Evolutionary conservation across 805 yeast species (phyloP).

Genomic region (Spathaspora boniae): DNA sequence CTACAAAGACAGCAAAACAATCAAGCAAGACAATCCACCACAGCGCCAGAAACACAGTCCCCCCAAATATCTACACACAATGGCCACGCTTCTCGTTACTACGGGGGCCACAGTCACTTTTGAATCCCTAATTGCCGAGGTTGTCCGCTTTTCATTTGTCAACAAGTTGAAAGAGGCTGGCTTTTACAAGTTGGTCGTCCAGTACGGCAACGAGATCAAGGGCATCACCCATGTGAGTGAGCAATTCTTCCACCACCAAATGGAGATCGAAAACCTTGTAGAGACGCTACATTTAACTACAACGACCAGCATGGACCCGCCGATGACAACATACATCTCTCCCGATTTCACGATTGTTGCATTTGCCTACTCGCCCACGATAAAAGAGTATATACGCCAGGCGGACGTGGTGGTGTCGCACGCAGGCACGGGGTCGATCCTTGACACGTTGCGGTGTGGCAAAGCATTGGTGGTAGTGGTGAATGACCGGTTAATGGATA

Average conservation of each 20-base stretch:
- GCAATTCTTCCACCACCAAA: conserved; percentile 16
- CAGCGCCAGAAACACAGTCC: no score
- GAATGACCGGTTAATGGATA: conserved; percentile 74
- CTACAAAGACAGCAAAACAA: no score
- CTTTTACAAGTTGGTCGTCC: conserved; percentile 26
- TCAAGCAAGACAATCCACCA: no score
- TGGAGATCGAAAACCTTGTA: conserved; percentile 12
- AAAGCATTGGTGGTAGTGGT: conserved; percentile 67
- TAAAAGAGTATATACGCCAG: conserved; percentile 33
- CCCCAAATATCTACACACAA: no score
- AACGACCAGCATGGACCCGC: background rate
- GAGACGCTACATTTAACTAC: conserved; percentile 1
- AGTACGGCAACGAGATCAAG: conserved; percentile 32
- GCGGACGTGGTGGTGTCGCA: conserved; percentile 75
- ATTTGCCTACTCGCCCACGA: conserved; percentile 27
- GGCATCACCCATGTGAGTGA: conserved; percentile 20
- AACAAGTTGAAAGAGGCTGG: conserved; percentile 30
- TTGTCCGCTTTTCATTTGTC: conserved; percentile 35
- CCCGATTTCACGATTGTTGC: conserved; percentile 15
- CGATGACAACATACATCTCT: conserved; percentile 3
- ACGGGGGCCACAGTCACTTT: conserved; percentile 94
- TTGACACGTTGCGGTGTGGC: conserved; percentile 62
- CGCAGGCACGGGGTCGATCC: conserved; percentile 88
- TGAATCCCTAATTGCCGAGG: conserved; percentile 47
- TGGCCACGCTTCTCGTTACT: conserved; percentile 49